Evolutionary conservation across 441 rosid genomes (phyloP).

Genomic region (Corymbia calophylla): DNA sequence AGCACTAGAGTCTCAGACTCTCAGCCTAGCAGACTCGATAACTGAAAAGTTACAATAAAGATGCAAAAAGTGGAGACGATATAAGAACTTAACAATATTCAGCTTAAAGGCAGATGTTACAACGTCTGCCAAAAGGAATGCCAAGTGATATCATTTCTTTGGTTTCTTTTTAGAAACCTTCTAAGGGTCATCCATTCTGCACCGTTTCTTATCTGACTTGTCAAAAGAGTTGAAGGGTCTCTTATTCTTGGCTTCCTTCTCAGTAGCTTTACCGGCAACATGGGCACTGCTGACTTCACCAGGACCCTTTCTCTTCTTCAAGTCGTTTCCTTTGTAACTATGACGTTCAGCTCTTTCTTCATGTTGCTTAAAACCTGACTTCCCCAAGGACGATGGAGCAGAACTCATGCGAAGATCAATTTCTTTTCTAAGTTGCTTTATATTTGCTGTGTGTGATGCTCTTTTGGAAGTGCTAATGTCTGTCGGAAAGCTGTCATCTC

Average conservation of each 20-base stretch:
- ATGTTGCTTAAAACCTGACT: slow-evolving; percentile 8
- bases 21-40: neutral
- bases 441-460: slow-evolving; percentile 18
- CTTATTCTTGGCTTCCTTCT: slow-evolving; percentile 18
- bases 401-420: slow-evolving; percentile 31
- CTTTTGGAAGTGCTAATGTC: slow-evolving; percentile 35
- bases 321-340: slow-evolving; percentile 13
- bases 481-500: slow-evolving; percentile 31
- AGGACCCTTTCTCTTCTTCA: slow-evolving; percentile 19
- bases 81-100: neutral
- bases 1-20: neutral
- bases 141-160: neutral
- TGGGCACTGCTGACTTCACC: slow-evolving; percentile 7
- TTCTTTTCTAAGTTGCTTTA: slow-evolving; percentile 50
- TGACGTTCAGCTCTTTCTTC: neutral
- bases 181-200: slow-evolving; percentile 4
- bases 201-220: slow-evolving; percentile 33
- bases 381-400: neutral
- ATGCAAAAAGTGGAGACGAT: neutral
- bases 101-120: neutral
- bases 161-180: neutral
- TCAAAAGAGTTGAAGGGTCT: slow-evolving; percentile 42
- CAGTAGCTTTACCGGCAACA: slow-evolving; percentile 19
- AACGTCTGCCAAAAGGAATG: neutral
- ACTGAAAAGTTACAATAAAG: neutral